Evolutionary conservation across 352 stramenopile genomes (phyloP), one percentile per base, ranked within the genome.

Genomic region (Phytophthora chlamydospora): DNA sequence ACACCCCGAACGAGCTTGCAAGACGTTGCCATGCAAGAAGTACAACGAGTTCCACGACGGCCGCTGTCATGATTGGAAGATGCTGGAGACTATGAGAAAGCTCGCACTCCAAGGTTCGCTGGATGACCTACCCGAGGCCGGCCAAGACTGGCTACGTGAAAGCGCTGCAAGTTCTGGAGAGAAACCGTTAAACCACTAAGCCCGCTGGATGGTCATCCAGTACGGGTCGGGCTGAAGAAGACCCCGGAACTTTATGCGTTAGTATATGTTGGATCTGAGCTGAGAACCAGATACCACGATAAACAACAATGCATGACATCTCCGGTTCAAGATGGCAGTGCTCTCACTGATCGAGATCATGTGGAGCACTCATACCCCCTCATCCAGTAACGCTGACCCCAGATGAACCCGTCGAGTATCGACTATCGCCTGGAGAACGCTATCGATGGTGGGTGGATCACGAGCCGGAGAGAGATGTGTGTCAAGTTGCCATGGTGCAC

Each of bases 371-470:
- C 24, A 29, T 1, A 29, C 24, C 24, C 24, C 24, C 24, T 29
- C 24, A 29, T 29, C 24, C 24, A 29, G 24, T 29, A 6, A 6
- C 4, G 4, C 4, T 0, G 24, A 29, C 4, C 4, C 24, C 24
- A 29, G 24, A 29, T 29, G 24, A 29, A 6, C 24, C 24, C 24
- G 24, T 29, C 36, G 39, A 43, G 43, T 51, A 51, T 11, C 21
- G 33, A 33, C 31, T 29, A 8, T 36, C 31, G 14, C 39, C 31
- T 16, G 41, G 52, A 43, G 52, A 60, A 45, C 52, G 52, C 32
- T 16, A 14, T 9, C 41, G 52, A n/a, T 61, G 52, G 54, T 62
- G 54, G 54, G 36, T 24, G 21, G 21, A 16, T 29, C 16, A 62
- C 50, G 7, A 27, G 39, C 29, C 21, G 13, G 16, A 45, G 16